These are phyloP conservation scores for Mortierella sp. DNA, from an alignment of 371 early-diverging fungal genomes.

Conservation along the genomic window DNA sequence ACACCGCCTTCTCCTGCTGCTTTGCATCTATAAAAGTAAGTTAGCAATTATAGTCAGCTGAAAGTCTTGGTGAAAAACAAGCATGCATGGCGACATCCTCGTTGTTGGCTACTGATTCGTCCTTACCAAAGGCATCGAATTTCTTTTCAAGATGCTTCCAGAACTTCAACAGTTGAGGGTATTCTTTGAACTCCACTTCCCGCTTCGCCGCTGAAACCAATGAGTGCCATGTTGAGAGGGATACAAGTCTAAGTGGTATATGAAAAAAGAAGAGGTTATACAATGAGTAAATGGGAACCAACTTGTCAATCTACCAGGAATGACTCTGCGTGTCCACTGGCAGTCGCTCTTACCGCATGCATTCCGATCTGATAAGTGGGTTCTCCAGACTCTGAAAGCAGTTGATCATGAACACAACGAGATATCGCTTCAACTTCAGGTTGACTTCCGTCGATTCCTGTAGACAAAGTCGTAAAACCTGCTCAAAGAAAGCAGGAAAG, in stretches of 20 bases:
- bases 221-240: constrained; percentile 81
- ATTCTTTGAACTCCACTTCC: constrained; percentile 68
- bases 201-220: constrained; percentile 64
- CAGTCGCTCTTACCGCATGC: constrained; percentile 64
- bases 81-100: background rate
- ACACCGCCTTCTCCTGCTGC: constrained; percentile 63
- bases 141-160: constrained; percentile 75
- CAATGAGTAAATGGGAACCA: background rate
- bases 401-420: constrained; percentile 79
- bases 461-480: constrained; percentile 63
- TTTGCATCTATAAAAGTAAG: constrained; percentile 56
- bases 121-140: constrained; percentile 61
- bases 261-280: background rate
- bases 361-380: constrained; percentile 76
- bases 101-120: background rate
- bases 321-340: background rate
- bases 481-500: constrained; percentile 71
- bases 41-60: background rate
- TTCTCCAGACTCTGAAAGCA: constrained; percentile 89
- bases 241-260: constrained; percentile 65
- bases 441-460: constrained; percentile 53
- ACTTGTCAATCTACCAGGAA: background rate
- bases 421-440: constrained; percentile 60
- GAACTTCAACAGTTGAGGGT: constrained; percentile 72
- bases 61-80: background rate